phyloP scores from a whole-genome alignment of 2,329 filamentous ascomycete species.

The Aspergillus sp. region DNA sequence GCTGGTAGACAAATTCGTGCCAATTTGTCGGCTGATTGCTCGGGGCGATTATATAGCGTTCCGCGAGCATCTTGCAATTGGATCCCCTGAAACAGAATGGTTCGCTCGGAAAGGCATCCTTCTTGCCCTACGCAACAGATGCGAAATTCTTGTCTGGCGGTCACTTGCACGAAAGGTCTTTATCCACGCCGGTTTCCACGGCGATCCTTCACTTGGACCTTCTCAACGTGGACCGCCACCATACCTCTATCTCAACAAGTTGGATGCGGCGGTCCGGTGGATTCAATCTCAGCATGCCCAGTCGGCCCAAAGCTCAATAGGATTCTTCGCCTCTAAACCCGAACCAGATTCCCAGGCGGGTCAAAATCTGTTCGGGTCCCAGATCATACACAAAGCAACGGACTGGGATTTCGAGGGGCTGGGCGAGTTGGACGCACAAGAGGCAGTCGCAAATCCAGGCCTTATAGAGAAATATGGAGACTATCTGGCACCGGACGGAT shows the following conservation, averaged over 20 bases:
- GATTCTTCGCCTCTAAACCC: not conserved
- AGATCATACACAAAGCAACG: constrained; percentile 31
- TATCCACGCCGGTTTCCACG: constrained; percentile 73
- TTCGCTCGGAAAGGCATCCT: constrained; percentile 75
- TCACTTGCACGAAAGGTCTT: constrained; percentile 78
- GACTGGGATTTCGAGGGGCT: constrained; percentile 38
- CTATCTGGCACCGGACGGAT: constrained; percentile 37
- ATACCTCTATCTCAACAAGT: constrained; percentile 70
- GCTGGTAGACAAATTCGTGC: constrained; percentile 67
- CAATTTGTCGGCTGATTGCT: constrained; percentile 71
- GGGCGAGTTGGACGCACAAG: constrained; percentile 14
- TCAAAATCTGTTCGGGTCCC: constrained; percentile 27
- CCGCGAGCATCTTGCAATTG: constrained; percentile 64
- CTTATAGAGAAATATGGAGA: constrained; percentile 36
- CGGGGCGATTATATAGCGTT: constrained; percentile 75
- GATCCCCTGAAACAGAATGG: constrained; percentile 64
- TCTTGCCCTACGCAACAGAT: constrained; percentile 72
- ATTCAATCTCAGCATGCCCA: constrained; percentile 54
- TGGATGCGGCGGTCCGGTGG: constrained; percentile 65
- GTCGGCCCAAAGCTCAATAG: constrained; percentile 9
- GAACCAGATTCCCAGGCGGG: constrained; percentile 14
- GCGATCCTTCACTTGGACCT: constrained; percentile 44
- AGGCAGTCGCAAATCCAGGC: constrained; percentile 14
- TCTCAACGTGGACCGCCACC: constrained; percentile 61
- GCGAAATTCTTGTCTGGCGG: constrained; percentile 82